phyloP scores from a whole-genome alignment of 805 yeast species.

The Candida quercuum region DNA sequence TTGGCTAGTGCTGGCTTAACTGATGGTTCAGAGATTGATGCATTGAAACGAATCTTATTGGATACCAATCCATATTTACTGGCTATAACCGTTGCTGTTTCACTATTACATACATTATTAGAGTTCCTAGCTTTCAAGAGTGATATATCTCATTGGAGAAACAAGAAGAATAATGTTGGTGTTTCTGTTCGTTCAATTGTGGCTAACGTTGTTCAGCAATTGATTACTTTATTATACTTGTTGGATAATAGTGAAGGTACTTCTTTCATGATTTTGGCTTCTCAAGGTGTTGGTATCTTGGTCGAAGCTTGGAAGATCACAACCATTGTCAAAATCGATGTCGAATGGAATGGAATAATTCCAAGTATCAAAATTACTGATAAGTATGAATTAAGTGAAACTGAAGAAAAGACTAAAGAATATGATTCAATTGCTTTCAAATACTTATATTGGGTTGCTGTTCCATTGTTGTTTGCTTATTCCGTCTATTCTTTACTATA shows the following conservation, averaged over 20 bases:
- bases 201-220: conserved; percentile 35
- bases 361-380: conserved; percentile 25
- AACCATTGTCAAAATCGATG: conserved; percentile 28
- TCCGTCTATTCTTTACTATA: conserved; percentile 32
- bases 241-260: conserved; percentile 35
- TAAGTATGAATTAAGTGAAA: conserved; percentile 30
- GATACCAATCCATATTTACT: conserved; percentile 34
- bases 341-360: conserved; percentile 17
- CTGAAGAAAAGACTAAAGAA: conserved; percentile 34
- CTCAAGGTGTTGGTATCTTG: conserved; percentile 32
- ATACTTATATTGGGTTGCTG: conserved; percentile 30
- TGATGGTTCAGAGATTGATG: conserved; percentile 30
- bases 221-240: conserved; percentile 32
- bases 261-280: conserved; percentile 30
- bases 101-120: conserved; percentile 31
- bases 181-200: conserved; percentile 33
- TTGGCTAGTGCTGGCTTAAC: conserved; percentile 16
- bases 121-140: conserved; percentile 37
- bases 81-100: conserved; percentile 27
- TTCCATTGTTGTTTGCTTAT: conserved; percentile 32
- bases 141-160: conserved; percentile 36
- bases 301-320: conserved; percentile 40
- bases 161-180: conserved; percentile 35
- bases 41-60: conserved; percentile 28
- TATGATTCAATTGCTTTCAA: conserved; percentile 35